Conservation (phyloP, 2,329 filamentous ascomycete species). For the Setomelanomma holmii region DNA sequence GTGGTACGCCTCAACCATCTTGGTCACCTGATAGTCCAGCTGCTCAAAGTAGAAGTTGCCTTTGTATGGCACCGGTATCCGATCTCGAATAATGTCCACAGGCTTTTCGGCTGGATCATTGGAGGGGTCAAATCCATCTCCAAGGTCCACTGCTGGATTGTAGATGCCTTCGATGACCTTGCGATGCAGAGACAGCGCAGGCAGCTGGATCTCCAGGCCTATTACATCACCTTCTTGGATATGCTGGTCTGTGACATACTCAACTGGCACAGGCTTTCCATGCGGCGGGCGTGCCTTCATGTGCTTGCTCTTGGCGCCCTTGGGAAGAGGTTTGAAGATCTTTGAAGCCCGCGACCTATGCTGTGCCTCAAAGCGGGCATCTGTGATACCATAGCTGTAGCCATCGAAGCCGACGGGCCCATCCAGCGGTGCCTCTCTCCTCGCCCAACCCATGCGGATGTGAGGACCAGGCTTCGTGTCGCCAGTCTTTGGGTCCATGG, state of each 20-base stretch:
- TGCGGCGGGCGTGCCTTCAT: conserved; percentile 49
- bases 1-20: conserved; percentile 77
- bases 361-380: conserved; percentile 88
- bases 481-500: conserved; percentile 41
- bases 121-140: conserved; percentile 63
- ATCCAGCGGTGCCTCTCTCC: conserved; percentile 81
- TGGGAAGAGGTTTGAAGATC: conserved; percentile 64
- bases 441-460: conserved; percentile 85
- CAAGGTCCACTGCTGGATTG: conserved; percentile 80
- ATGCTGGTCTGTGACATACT: conserved; percentile 70
- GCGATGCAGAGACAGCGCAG: conserved; percentile 82
- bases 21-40: conserved; percentile 85
- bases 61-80: conserved; percentile 93
- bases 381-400: conserved; percentile 92
- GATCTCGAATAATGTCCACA: conserved; percentile 88
- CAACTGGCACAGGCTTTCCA: conserved; percentile 44
- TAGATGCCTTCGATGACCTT: conserved; percentile 88
- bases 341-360: conserved; percentile 93
- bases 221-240: conserved; percentile 92
- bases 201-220: conserved; percentile 89
- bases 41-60: conserved; percentile 93
- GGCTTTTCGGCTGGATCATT: conserved; percentile 57
- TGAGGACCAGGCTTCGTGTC: conserved; percentile 60
- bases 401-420: conserved; percentile 86
- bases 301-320: conserved; percentile 47